phyloP scores from a whole-genome alignment of 192 early-diverging fungal species.

The Lunasporangiospora selenospora region DNA sequence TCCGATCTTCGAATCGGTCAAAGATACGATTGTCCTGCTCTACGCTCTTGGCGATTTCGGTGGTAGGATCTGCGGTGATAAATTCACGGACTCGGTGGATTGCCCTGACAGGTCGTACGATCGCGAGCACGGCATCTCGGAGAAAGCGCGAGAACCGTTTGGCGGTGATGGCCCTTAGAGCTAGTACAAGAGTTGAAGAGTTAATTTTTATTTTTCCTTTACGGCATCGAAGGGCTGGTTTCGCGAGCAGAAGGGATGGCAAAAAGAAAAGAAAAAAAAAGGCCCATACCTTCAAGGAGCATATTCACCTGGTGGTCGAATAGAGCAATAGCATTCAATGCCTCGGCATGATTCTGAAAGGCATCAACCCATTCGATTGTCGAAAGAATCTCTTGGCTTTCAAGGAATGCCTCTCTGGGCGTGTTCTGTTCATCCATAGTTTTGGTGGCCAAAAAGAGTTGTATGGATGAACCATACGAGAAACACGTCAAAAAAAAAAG shows the following conservation, averaged over 20 bases:
- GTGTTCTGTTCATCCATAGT: slow-evolving; percentile 3
- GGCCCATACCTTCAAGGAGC: slow-evolving; percentile 16
- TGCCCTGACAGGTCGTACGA: slow-evolving; percentile 34
- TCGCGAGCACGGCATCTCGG: slow-evolving; percentile 18
- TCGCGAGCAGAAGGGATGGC: too few relatives aligned
- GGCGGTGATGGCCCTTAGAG: slow-evolving; percentile 11
- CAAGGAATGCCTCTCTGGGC: slow-evolving; percentile 23
- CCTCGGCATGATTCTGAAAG: slow-evolving; percentile 5
- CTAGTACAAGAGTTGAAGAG: slow-evolving; percentile 5
- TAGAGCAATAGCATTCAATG: slow-evolving; percentile 17
- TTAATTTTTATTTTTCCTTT: too few relatives aligned
- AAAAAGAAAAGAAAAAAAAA: neutral
- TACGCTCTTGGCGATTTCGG: slow-evolving; percentile 3
- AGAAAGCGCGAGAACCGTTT: slow-evolving; percentile 40
- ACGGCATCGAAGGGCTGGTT: too few relatives aligned
- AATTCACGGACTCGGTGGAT: slow-evolving; percentile 23
- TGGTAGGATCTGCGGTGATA: slow-evolving; percentile 11
- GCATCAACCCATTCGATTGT: slow-evolving; percentile 39
- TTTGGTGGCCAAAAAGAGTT: too few relatives aligned
- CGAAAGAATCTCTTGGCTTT: slow-evolving; percentile 35
- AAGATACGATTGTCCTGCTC: slow-evolving; percentile 9
- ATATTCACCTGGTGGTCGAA: slow-evolving; percentile 22
- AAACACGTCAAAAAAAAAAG: too few relatives aligned
- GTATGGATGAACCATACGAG: too few relatives aligned
- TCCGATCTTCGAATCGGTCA: slow-evolving; percentile 17